phyloP scores from a whole-genome alignment of 1,284 basidiomycete genomes.

The Ceratobasidium theobromae region DNA sequence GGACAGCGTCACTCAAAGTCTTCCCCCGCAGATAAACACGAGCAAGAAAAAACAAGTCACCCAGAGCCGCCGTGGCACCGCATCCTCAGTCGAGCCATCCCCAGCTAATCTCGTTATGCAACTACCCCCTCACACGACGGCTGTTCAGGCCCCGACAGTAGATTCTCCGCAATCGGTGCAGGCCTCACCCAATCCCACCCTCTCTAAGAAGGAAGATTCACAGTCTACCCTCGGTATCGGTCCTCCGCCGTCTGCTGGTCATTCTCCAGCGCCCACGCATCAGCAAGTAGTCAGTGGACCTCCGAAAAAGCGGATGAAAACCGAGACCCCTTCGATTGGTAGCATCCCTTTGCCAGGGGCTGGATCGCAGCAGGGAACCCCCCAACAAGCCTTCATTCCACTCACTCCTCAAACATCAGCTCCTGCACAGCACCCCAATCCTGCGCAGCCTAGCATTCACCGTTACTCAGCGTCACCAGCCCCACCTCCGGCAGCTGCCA shows the following conservation, averaged over 20 bases:
- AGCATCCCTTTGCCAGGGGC: constrained; percentile 10
- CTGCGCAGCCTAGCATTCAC: background rate
- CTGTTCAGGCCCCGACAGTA: background rate
- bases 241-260: background rate
- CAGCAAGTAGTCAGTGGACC: constrained; percentile 12
- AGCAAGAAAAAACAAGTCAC: constrained; percentile 17
- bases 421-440: constrained; percentile 3
- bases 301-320: constrained; percentile 26
- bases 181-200: constrained; percentile 4
- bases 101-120: background rate
- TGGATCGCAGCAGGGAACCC: constrained; percentile 24
- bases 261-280: background rate
- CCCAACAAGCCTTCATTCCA: constrained; percentile 1
- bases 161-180: constrained; percentile 24
- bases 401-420: constrained; percentile 1
- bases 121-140: background rate
- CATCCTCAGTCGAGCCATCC: constrained; percentile 20
- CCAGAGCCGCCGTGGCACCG: constrained; percentile 10
- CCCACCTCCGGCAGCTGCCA: background rate
- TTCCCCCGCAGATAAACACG: background rate
- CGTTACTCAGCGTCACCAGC: constrained; percentile 17
- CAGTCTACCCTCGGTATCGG: constrained; percentile 10
- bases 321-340: constrained; percentile 4
- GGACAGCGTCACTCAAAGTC: constrained; percentile 4
- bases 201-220: constrained; percentile 2